phyloP scores from a whole-genome alignment of 495 filamentous ascomycete species.

The Aspergillus taichungensis region DNA sequence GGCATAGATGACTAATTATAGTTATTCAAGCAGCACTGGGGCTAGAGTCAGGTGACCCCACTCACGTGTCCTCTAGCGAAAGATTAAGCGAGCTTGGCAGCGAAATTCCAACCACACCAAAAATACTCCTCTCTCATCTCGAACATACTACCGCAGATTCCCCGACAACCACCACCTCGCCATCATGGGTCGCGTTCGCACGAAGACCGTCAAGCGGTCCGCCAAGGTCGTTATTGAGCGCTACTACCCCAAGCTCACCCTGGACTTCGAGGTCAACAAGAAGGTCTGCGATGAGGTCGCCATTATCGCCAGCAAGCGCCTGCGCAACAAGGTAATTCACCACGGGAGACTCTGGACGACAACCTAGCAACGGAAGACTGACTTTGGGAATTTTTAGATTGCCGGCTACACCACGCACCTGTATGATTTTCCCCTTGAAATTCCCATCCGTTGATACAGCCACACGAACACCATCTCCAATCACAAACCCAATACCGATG shows the following conservation, averaged over 20 bases:
- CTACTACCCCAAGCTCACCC: slow-evolving; percentile 96
- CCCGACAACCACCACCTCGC: slow-evolving; percentile 3
- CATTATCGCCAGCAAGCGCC: slow-evolving; percentile 95
- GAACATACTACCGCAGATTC: neutral
- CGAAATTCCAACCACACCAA: too few species aligned
- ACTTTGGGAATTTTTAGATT: slow-evolving; percentile 49
- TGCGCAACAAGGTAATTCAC: slow-evolving; percentile 83
- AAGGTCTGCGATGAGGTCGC: slow-evolving; percentile 99
- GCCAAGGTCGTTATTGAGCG: slow-evolving; percentile 99
- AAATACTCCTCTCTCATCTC: too few species aligned
- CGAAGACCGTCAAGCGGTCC: slow-evolving; percentile 96
- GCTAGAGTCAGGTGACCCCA: too few species aligned
- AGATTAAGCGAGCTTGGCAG: too few species aligned
- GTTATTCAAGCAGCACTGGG: too few species aligned
- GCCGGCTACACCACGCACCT: slow-evolving; percentile 87
- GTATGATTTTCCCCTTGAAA: slow-evolving; percentile 1
- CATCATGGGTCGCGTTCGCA: slow-evolving; percentile 19
- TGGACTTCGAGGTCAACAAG: slow-evolving; percentile 99
- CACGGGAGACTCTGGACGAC: neutral
- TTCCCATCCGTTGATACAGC: neutral
- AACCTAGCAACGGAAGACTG: neutral
- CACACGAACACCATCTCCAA: neutral
- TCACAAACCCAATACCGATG: neutral
- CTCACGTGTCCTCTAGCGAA: too few species aligned
- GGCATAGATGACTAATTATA: too few species aligned